Percentiles rank a stretch among this genome's conserved stretches.
These are phyloP conservation scores for Papilionanthe hybrid DNA, from an alignment of 116 monocot genomes.

Conservation along the genomic window DNA sequence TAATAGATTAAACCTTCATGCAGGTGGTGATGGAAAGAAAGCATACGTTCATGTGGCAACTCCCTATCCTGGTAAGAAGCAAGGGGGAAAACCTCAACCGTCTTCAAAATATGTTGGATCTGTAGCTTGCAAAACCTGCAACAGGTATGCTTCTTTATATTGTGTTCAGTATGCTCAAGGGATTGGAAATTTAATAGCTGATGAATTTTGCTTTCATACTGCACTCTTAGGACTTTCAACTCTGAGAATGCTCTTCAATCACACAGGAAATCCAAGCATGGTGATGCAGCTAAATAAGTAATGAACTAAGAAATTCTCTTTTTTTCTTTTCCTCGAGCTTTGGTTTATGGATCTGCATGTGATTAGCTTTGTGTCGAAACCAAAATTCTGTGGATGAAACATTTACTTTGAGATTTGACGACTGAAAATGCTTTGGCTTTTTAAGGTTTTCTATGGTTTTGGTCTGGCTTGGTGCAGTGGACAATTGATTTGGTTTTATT, in stretches of 20 bases:
- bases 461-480: too few relatives aligned
- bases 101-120: constrained; percentile 35
- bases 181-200: neutral
- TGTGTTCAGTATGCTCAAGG: neutral
- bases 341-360: neutral
- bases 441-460: too few relatives aligned
- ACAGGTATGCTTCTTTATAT: constrained; percentile 23
- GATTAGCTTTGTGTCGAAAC: neutral
- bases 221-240: constrained; percentile 32
- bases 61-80: constrained; percentile 36
- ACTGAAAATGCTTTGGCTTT: too few relatives aligned
- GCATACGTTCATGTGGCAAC: constrained; percentile 23
- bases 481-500: too few relatives aligned
- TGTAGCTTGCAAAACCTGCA: constrained; percentile 39
- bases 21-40: constrained; percentile 40
- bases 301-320: neutral
- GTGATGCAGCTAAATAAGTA: neutral
- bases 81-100: constrained; percentile 30
- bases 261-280: constrained; percentile 55
- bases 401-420: too few relatives aligned
- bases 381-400: neutral
- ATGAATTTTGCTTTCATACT: neutral
- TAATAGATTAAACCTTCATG: neutral
- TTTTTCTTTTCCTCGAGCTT: neutral
- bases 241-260: constrained; percentile 48